Conservation (phyloP, 495 filamentous ascomycete species). For the Tetracladium setigerum region DNA sequence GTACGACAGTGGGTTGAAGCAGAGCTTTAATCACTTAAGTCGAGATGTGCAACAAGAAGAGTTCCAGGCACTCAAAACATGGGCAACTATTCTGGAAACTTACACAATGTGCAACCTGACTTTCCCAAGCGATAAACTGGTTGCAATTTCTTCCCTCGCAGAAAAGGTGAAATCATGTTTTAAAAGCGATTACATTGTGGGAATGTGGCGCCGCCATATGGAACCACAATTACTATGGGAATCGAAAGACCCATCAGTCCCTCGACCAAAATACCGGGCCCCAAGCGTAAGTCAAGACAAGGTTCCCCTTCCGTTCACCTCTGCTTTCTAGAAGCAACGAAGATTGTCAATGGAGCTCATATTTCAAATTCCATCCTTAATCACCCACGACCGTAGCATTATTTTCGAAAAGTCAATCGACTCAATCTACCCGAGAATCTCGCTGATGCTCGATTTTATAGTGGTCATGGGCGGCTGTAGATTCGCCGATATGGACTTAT, state of each 20-base stretch:
- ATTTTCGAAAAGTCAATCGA: too few species aligned
- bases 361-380: too few species aligned
- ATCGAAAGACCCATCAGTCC: background rate
- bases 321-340: too few species aligned
- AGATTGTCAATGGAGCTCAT: too few species aligned
- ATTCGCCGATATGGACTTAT: background rate
- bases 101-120: background rate
- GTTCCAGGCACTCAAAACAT: background rate
- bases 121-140: background rate
- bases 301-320: background rate
- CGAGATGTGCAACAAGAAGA: too few species aligned
- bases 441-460: too few species aligned
- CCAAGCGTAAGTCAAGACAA: background rate
- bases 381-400: too few species aligned
- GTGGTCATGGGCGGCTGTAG: background rate
- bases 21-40: background rate
- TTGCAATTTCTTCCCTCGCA: background rate
- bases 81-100: background rate
- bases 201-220: background rate
- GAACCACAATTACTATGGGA: background rate
- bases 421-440: too few species aligned
- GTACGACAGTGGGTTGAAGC: background rate
- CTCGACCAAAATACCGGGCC: background rate
- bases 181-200: background rate
- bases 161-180: background rate